These are phyloP conservation scores for Staphylotrichum tortipilum DNA, from an alignment of 495 filamentous ascomycete species.

Conservation along the genomic window DNA sequence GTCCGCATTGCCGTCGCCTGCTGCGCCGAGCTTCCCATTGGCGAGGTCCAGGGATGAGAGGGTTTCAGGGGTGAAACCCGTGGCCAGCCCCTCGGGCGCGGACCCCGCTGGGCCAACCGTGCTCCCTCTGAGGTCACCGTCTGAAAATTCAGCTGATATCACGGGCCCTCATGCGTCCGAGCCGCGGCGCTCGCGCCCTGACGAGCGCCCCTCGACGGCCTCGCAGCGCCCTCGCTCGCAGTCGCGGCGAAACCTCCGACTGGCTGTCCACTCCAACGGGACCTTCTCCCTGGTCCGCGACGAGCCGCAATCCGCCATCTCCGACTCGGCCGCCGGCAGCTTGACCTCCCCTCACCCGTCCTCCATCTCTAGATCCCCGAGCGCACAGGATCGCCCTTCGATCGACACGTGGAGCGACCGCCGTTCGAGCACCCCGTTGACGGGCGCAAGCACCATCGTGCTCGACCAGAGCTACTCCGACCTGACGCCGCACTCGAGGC, in stretches of 20 bases:
- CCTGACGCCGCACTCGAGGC: constrained; percentile 17
- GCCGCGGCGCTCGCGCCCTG: constrained; percentile 7
- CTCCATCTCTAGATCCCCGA: constrained; percentile 30
- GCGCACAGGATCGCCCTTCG: constrained; percentile 38
- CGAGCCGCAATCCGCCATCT: constrained; percentile 13
- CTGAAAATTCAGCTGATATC: constrained; percentile 25
- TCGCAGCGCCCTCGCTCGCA: constrained; percentile 19
- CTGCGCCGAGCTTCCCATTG: constrained; percentile 31
- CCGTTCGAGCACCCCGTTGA: constrained; percentile 34
- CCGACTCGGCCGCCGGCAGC: constrained; percentile 17
- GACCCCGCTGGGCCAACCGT: constrained; percentile 18
- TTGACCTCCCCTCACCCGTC: constrained; percentile 27
- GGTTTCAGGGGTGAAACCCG: constrained; percentile 42
- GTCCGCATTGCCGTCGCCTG: constrained; percentile 32
- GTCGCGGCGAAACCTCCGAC: constrained; percentile 31
- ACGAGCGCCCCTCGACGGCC: constrained; percentile 9
- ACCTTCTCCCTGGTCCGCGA: constrained; percentile 37
- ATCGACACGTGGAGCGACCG: constrained; percentile 39
- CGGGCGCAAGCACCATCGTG: constrained; percentile 29
- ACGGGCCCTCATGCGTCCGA: constrained; percentile 14
- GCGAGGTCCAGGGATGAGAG: constrained; percentile 28
- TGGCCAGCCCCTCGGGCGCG: constrained; percentile 27
- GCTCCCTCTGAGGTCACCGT: constrained; percentile 26
- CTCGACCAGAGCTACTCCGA: constrained; percentile 34
- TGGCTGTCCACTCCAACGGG: constrained; percentile 39